Percentiles rank a stretch among this genome's conserved stretches.
phyloP scores from a whole-genome alignment of 1,284 basidiomycete genomes.

The Apiotrichum brassicae region DNA sequence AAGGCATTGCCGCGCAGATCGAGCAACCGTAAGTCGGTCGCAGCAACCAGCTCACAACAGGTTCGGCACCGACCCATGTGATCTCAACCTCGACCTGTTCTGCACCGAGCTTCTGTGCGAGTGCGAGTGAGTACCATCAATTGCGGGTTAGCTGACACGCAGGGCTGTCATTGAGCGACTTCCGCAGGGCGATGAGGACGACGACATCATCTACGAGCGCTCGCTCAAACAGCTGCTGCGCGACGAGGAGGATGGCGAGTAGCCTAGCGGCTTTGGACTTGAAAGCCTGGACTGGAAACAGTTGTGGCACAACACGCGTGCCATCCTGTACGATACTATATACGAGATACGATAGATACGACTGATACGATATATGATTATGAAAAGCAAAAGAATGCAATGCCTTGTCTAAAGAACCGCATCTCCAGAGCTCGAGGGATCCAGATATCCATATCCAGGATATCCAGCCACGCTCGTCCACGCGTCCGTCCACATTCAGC shows the following conservation, averaged over 20 bases:
- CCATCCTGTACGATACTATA: not conserved
- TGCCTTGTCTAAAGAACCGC: no score
- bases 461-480: no score
- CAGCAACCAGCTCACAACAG: constrained; percentile 50
- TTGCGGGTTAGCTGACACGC: constrained; percentile 2
- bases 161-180: constrained; percentile 71
- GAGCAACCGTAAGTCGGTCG: constrained; percentile 62
- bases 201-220: constrained; percentile 20
- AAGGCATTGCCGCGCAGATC: constrained; percentile 85
- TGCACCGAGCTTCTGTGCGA: constrained; percentile 79
- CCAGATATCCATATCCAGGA: no score
- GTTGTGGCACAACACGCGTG: no score
- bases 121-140: constrained; percentile 57
- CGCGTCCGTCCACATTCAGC: no score
- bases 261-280: no score
- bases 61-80: constrained; percentile 47
- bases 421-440: no score
- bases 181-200: constrained; percentile 56
- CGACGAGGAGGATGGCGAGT: constrained; percentile 15
- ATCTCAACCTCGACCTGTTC: constrained; percentile 58
- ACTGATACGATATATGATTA: no score
- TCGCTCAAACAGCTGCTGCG: constrained; percentile 3
- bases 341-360: not conserved
- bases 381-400: no score
- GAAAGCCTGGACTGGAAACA: no score